Base-by-base conservation (phyloP, 108 stramenopile species). In the Stephanodiscus minutulus region DNA sequence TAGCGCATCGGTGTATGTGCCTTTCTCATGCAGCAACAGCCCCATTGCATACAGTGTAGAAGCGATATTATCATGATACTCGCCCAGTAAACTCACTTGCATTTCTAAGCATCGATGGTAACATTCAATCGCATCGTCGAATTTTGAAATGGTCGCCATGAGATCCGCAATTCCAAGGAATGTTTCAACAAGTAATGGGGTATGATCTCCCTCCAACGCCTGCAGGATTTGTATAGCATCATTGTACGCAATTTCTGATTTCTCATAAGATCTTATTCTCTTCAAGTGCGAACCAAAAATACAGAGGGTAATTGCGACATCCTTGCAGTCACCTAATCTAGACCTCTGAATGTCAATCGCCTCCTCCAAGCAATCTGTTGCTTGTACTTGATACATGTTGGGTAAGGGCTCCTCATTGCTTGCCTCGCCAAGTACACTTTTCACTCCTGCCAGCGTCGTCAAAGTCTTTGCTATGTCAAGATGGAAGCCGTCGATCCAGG, bases 1-100 rank as follows among this genome's bases (percentile, higher is more conserved):
- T 36, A 89, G 44, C n/a, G 91, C 86, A 39, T 78, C 73, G 28
- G 84, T 72, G 20, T 74, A 63, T n/a, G 85, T 63, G 24, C 76
- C 83, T 44, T 86, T 73, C 49, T 85, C 77, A 58, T 84, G 62
- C 12, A 84, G 69, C 11, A 77, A 82, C 35, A 76, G 77, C 1
- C 91, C 91, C 86, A 91, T 89, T 49, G 77, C 78, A 58, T 88
- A 88, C 60, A 89, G 64, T 4, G 87, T 89, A 25, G 85, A 77
- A 13, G 88, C 86, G 10, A 91, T 85, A 13, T 85, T 82, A 60
- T 87, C 68, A 59, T 91, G 83, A 63, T 79, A 76, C 46, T 80
- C 50, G 10, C 85, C 86, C 28, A 84, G 74, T n/a, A 49, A 50
- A 22, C 63, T 73, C 61, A 83, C 74, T 39, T 87, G 88, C 28